These are phyloP conservation scores for Bjerkandera adusta DNA, from an alignment of 1,284 basidiomycete genomes.

Conservation along the genomic window DNA sequence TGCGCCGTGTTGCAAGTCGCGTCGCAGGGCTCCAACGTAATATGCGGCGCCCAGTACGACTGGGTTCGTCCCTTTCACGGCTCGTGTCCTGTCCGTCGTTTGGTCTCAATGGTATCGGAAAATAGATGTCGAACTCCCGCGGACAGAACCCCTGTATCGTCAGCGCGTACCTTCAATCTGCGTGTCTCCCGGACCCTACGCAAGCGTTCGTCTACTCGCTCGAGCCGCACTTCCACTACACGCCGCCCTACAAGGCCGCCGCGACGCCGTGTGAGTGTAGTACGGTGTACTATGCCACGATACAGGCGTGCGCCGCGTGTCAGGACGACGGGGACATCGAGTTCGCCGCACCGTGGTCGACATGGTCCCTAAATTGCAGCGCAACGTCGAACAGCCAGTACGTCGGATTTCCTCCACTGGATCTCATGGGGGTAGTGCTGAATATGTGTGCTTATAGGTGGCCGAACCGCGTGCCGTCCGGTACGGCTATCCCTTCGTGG, in stretches of 20 bases:
- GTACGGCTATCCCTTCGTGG: slow-evolving; percentile 1
- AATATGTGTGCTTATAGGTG: no score
- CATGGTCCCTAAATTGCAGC: no score
- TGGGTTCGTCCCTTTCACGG: no score
- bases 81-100: no score
- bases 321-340: neutral
- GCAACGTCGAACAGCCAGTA: no score
- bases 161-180: neutral
- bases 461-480: neutral
- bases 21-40: no score
- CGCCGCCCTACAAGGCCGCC: neutral
- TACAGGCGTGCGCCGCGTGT: neutral
- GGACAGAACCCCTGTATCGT: slow-evolving; percentile 2
- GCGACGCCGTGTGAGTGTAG: neutral
- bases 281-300: neutral
- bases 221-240: neutral
- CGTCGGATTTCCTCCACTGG: no score
- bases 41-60: no score
- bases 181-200: neutral
- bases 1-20: no score
- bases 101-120: no score
- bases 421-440: no score
- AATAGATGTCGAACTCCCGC: slow-evolving; percentile 1
- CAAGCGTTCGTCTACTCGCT: neutral
- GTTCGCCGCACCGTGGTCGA: no score